Evolutionary conservation across 2,329 filamentous ascomycete species (phyloP).

Genomic region (Cordyceps farinosa): DNA sequence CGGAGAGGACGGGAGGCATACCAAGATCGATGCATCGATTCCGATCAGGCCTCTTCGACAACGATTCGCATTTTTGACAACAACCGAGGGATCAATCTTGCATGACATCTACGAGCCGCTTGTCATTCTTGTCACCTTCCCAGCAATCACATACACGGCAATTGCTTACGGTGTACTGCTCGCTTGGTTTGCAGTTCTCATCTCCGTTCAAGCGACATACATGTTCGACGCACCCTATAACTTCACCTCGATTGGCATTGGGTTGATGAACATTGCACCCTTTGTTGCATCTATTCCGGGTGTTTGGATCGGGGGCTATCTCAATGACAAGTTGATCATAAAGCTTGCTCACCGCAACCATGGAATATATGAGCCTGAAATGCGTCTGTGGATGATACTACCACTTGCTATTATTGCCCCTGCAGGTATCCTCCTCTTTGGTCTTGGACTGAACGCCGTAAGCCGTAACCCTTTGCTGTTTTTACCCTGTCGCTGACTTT

Average conservation of each 20-base stretch:
- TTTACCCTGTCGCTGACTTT: neutral
- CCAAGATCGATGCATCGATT: constrained; percentile 21
- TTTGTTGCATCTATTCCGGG: constrained; percentile 38
- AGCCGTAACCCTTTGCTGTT: neutral
- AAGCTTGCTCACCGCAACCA: constrained; percentile 34
- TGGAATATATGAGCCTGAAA: constrained; percentile 42
- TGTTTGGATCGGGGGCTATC: constrained; percentile 33
- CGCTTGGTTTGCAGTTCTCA: constrained; percentile 32
- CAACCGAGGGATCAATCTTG: constrained; percentile 18
- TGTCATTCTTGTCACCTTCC: constrained; percentile 21
- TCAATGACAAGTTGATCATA: constrained; percentile 37
- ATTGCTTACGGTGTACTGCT: constrained; percentile 38
- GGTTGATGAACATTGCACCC: constrained; percentile 27
- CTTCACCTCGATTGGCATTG: constrained; percentile 25
- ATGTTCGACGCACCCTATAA: constrained; percentile 32
- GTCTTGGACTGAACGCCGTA: constrained; percentile 31
- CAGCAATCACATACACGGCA: constrained; percentile 37
- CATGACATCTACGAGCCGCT: constrained; percentile 20
- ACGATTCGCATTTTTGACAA: constrained; percentile 24
- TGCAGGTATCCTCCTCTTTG: constrained; percentile 36
- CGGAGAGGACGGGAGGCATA: constrained; percentile 31
- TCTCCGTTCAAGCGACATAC: constrained; percentile 19
- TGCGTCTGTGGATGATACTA: constrained; percentile 33
- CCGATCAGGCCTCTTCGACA: constrained; percentile 21
- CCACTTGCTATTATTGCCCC: constrained; percentile 28